These are phyloP conservation scores for Pueraria montana DNA, from an alignment of 306 rosid genomes.

Conservation along the genomic window DNA sequence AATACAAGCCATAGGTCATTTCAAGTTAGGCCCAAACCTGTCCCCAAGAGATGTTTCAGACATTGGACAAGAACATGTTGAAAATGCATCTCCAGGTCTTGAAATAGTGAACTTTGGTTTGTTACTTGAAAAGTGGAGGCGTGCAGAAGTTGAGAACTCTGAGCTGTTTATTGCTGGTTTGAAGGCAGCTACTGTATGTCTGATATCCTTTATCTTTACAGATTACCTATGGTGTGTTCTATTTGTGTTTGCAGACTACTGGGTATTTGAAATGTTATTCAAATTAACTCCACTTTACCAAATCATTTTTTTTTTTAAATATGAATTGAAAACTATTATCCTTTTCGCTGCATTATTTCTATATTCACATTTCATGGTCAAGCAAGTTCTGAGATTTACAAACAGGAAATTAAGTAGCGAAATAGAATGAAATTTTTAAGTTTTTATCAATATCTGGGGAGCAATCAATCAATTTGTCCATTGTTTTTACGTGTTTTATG, in stretches of 20 bases:
- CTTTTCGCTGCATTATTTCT: background rate
- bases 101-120: slow-evolving; percentile 70
- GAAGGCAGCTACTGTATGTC: slow-evolving; percentile 69
- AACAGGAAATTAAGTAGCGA: slow-evolving; percentile 27
- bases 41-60: slow-evolving; percentile 84
- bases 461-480: background rate
- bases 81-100: slow-evolving; percentile 56
- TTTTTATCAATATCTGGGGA: slow-evolving; percentile 18
- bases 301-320: background rate
- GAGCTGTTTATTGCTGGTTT: slow-evolving; percentile 62
- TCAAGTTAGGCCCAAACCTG: slow-evolving; percentile 72
- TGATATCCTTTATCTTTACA: slow-evolving; percentile 46
- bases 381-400: slow-evolving; percentile 19
- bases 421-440: slow-evolving; percentile 12
- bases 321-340: background rate
- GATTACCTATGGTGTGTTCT: slow-evolving; percentile 3
- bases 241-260: background rate
- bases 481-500: background rate
- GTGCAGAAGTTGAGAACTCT: slow-evolving; percentile 77
- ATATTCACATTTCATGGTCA: slow-evolving; percentile 29
- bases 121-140: slow-evolving; percentile 88
- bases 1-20: slow-evolving; percentile 92
- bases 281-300: slow-evolving; percentile 10
- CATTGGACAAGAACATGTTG: slow-evolving; percentile 46
- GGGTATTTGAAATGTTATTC: slow-evolving; percentile 24